Evolutionary conservation across 1,284 basidiomycete species (phyloP), one percentile per base, ranked within the genome.

Genomic region (Irpex sp.): DNA sequence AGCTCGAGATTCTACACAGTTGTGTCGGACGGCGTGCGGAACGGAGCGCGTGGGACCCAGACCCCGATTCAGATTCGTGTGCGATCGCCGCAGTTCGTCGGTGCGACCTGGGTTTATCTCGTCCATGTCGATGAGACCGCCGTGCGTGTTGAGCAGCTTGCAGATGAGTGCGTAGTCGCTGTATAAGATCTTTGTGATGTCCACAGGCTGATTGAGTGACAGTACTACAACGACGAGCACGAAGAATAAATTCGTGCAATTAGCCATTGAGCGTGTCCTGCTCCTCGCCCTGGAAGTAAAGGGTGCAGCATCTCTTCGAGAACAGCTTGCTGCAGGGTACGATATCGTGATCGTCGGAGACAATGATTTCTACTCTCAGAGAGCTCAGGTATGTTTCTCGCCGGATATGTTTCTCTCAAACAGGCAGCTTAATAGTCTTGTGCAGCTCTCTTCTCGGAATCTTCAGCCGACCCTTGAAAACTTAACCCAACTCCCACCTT

Each of bases 311-410:
- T 73, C 77, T 26, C 73, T 90, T 56, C 75, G 77, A 35, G 75
- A 79, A 21, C 71, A 77, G 13, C 76, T 93, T 11, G 70, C 75
- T 1, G 68, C 75, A 4, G 85, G 88, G 59, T 78, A 95, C 66
- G 83, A 92, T 69, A 85, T 98, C 65, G 85, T 85, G 36, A 93
- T 98, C 62, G 85, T 90, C 19, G 97, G 94, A 4, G 94, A 95
- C 76, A 99, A 99, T 72, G 97, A 98, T 75, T 99, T 98, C 71
- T 99, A 99, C 78, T 97, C 95, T 1, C 97, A 99, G 72, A 82
- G 90, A 62, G 86, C 88, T 61, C 89, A 93, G 82, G 94, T 92
- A 65, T 66, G 81, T 76, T 9, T 43, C 50, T n/a, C 50, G 9
- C 19, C 49, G 11, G 11, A 9, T 26, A 11, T 35, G 31, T 13